Evolutionary conservation across 495 filamentous ascomycete genomes (phyloP), one percentile per base, ranked within the genome.

Genomic region (Choiromyces venosus): DNA sequence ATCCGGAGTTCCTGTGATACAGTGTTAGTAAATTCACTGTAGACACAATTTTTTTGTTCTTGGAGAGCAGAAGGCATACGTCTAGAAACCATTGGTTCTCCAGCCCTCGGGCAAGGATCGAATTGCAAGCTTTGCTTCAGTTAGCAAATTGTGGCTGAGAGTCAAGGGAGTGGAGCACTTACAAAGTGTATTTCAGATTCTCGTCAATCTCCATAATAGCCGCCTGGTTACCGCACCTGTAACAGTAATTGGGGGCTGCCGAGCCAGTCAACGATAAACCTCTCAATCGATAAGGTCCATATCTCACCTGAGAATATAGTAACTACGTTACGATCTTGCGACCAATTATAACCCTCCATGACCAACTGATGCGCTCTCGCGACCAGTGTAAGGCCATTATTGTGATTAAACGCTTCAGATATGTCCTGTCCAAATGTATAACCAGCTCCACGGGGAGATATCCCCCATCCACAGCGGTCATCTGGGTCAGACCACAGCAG

Each of bases 131-230:
- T 99, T 78, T 33, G 65, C 38, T n/a, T 44, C 39, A 46, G 70
- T 78, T 21, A 78, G 65, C 76, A 52, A 52, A 66, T 36, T 64
- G 64, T 75, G 61, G 18, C 40, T 65, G 1, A 18, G 40, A 37
- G 25, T 8, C 12, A 25, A 36, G n/a, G 33, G 37, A 37, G 72
- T 74, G 61, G 83, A 80, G n/a, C 39, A 91, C 93, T 84, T 88
- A 99, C 95, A 99, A 99, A 80, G 95, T 99, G 83, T 98, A 99
- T 86, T 99, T 98, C 83, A 99, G 85, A 84, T 99, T 93, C 84
- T 99, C 95, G 75, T 99, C 95, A 83, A 99, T 99, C 84, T 99
- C 95, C 95, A 99, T 99, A 83, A 99, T 99, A 14, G 95, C 95
- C 68, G 95, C 95, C 84, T 99, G 95, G 84, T 99, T 99, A 80